Evolutionary conservation across 768 basidiomycete species (phyloP), one percentile per base, ranked within the genome.

Genomic region (Boletus vinaceobasis): DNA sequence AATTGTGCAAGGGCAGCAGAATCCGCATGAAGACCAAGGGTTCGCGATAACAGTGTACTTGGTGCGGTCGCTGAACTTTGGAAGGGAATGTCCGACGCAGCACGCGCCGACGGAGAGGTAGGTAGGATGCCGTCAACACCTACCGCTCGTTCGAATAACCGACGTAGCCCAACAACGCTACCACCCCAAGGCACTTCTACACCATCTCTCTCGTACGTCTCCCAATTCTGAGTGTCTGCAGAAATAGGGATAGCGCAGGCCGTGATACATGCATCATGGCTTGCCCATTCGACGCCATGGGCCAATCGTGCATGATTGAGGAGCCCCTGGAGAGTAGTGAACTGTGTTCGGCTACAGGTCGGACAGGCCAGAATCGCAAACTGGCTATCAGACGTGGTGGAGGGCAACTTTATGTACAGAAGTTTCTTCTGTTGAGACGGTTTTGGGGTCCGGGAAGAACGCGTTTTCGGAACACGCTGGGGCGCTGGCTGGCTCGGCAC

Each of bases 291-390:
- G 38, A 76, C 65, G 14, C 72, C 66, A 54, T 81, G 79, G 9
- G 74, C 68, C n/a, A 81, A 63, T 17, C 81, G 77, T 38, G 76
- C 78, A 59, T 81, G 79, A 48, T 81, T 81, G 29, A 82, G 67
- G 37, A 82, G 70, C 13, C 79, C 79, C 54, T 81, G 79, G 7
- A 82, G 70, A 26, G 71, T 80, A 23, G 76, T 78, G 60, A 81
- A 80, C 44, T 82, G 77, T 7, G 71, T 73, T 21, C 79, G 74
- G 9, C 60, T 43, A 55, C 79, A 81, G 48, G 73, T 74, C 0
- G 74, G 71, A 60, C 79, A 81, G 5, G 61, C 66, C 36, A 81
- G 72, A 43, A 72, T 54, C 5, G 62, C 66, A 19, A 74, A 54
- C 27, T 73, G 68, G 19, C 61, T 65, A 23, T 64, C 64, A 14